Evolutionary conservation across 1,284 basidiomycete genomes (phyloP), one percentile per base, ranked within the genome.

Genomic region (Meira nashicola): DNA sequence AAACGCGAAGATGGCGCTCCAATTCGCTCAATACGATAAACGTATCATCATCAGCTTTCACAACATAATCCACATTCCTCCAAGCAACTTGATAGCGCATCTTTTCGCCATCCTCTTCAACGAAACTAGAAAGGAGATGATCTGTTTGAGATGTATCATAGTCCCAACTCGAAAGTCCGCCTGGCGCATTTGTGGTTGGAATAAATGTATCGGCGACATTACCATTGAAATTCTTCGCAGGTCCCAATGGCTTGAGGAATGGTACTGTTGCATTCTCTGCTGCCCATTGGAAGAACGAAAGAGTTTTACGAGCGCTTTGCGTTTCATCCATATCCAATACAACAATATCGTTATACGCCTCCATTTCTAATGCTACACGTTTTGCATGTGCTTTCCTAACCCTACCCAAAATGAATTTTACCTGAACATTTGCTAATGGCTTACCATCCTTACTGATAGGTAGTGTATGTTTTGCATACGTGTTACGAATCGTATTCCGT

Each of bases 201-300:
- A 53, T 25, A 6, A 53, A 17, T 14, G 50, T 53, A 39, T 53
- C 28, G n/a, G 19, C 14, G 14, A 21, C 23, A 41, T 15, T 25
- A 19, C 54, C 21, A 25, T 49, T 19, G 25, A 19, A 28, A 10
- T 41, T 39, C 14, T 52, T 53, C 2, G 63, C 62, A 19, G n/a
- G 12, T 48, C 46, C 46, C 33, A 70, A 41, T 6, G 70, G 65
- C 10, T 63, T 57, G 17, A 76, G 52, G 44, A 78, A 72, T n/a
- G 94, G 94, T 1, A 97, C 90, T 82, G 89, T 93, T 8, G 92
- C 93, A 72, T 92, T 87, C 71, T 87, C 84, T 40, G 90, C 85
- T 4, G 94, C 92, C 91, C 91, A 94, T 19, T 84, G 84, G 79
- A 92, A 90, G 80, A 86, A 83, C 17, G 86, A 84, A 71, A 89